Evolutionary conservation across 768 basidiomycete species (phyloP), one percentile per base, ranked within the genome.

Genomic region (Tricholoma terreum): DNA sequence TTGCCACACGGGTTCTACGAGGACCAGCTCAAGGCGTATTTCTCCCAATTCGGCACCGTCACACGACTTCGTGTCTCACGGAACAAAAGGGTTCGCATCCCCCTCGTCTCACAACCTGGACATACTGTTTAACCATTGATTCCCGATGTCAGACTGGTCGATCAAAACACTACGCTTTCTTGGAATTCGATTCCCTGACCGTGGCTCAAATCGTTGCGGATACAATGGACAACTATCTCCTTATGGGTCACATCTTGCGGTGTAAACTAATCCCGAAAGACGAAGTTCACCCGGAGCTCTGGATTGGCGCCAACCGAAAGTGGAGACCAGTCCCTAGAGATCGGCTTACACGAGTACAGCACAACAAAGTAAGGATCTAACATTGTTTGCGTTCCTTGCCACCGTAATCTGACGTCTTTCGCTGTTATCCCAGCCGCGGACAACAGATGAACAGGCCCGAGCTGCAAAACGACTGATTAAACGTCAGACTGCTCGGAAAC

Each of bases 1-100:
- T 81, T 99, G 54, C 97, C 97, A 1, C 94, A 98, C 64, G 97
- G 97, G 19, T 98, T 99, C 75, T 96, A 93, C 73, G 97, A 99
- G 73, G 92, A 92, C 54, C 89, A 98, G 72, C 85, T 98, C 71
- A 85, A 84, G 61, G 86, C 84, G 2, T 98, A 98, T 75, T 97
- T 99, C 68, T 82, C 89, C 24, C 97, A 99, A 69, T 99, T 98
- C 62, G 97, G 97, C 4, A 82, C 86, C 42, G 85, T 99, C 22
- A 88, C 91, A 15, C 86, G 96, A 48, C 68, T 98, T 24, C 84
- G 97, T 6, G 74, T 99, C 14, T 96, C 95, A 3, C 84, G 97
- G 58, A 99, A 95, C 71, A 94, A 94, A 78, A 92, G 88, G 84
- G 96, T 89, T 17, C 9, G 62, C 60, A 31, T 12, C 24, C 24